phyloP scores from a whole-genome alignment of 768 basidiomycete species.

The Mycena capillaripes region DNA sequence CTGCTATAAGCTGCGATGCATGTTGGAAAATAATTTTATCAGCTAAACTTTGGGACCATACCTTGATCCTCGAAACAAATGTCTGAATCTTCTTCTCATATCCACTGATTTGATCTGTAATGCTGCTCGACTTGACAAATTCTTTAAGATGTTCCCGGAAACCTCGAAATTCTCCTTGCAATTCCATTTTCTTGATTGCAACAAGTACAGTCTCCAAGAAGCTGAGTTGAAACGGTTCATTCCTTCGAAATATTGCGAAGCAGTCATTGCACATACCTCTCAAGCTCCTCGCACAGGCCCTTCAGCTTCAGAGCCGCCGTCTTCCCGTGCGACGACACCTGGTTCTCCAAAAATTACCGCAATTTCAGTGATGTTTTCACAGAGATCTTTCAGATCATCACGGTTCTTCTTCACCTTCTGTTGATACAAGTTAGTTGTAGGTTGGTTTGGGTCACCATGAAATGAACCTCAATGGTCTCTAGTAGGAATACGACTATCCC shows the following conservation, averaged over 20 bases:
- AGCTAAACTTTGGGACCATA: background rate
- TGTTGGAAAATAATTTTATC: background rate
- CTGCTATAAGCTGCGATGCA: background rate
- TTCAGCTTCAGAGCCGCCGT: background rate
- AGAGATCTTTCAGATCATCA: slow-evolving; percentile 3
- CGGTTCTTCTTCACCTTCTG: slow-evolving; percentile 28
- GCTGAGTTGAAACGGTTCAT: background rate
- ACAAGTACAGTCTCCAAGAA: background rate
- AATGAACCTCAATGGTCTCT: background rate
- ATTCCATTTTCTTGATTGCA: background rate
- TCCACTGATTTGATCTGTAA: background rate
- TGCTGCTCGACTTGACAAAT: background rate
- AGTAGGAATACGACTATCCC: background rate
- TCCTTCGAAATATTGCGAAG: background rate
- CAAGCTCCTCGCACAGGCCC: background rate
- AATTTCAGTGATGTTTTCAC: background rate
- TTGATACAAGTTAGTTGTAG: too few relatives aligned
- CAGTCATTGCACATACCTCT: background rate
- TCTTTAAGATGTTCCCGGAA: background rate
- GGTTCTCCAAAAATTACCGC: background rate
- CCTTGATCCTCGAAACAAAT: background rate
- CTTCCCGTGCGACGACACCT: background rate
- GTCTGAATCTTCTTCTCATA: background rate
- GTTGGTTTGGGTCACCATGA: too few relatives aligned
- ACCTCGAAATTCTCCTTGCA: background rate